A percentile compares a stretch with the other conserved stretches of the same genome.
These are phyloP conservation scores for Xylariaceae sp. DNA, from an alignment of 2,329 filamentous ascomycete genomes.

Conservation along the genomic window DNA sequence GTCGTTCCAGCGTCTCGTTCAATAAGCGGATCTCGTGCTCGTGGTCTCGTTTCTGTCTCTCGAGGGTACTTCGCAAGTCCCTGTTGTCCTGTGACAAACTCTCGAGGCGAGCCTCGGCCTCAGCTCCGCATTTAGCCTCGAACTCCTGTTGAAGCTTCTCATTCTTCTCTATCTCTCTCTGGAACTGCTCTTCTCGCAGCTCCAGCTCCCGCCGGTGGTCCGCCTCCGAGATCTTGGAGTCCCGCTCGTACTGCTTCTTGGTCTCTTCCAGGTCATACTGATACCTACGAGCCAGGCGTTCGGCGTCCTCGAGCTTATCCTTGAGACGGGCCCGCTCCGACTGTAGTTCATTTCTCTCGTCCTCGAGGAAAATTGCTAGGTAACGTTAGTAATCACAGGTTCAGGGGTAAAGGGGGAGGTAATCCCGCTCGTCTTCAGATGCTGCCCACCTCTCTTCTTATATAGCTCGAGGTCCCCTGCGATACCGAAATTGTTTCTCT, in stretches of 20 bases:
- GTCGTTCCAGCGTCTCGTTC: slow-evolving; percentile 47
- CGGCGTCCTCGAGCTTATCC: slow-evolving; percentile 59
- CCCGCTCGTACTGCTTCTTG: slow-evolving; percentile 34
- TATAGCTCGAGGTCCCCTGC: slow-evolving; percentile 70
- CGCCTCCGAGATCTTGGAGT: slow-evolving; percentile 24
- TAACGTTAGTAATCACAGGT: slow-evolving; percentile 15
- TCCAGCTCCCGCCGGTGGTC: slow-evolving; percentile 49
- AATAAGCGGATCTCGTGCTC: slow-evolving; percentile 36
- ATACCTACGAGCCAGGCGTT: slow-evolving; percentile 46
- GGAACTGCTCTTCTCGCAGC: slow-evolving; percentile 43
- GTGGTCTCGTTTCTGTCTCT: slow-evolving; percentile 44
- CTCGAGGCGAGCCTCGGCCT: slow-evolving; percentile 28
- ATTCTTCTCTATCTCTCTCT: slow-evolving; percentile 45
- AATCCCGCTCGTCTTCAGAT: neutral
- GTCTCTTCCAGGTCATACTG: slow-evolving; percentile 39
- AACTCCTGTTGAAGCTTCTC: slow-evolving; percentile 48
- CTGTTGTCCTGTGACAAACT: slow-evolving; percentile 54
- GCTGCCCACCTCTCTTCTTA: slow-evolving; percentile 63
- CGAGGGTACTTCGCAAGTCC: slow-evolving; percentile 52
- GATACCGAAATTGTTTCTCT: slow-evolving; percentile 60
- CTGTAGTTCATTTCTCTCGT: slow-evolving; percentile 41
- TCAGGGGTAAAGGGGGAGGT: neutral
- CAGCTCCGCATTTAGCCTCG: slow-evolving; percentile 33
- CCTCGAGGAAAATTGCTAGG: slow-evolving; percentile 45
- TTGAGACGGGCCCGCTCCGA: slow-evolving; percentile 49